Conservation (phyloP, 1,139 yeast species). For the Blastobotrys capitulatus region DNA sequence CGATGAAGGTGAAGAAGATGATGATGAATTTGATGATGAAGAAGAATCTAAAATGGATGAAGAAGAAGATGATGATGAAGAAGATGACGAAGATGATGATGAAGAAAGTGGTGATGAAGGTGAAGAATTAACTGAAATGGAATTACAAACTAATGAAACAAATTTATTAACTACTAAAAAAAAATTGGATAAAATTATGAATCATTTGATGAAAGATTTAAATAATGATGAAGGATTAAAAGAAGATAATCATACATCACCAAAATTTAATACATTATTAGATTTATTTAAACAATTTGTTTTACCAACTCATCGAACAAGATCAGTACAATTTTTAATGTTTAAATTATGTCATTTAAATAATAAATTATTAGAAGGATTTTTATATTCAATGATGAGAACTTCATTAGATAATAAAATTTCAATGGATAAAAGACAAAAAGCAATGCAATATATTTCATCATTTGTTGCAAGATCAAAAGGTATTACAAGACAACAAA, state of each 20-base stretch:
- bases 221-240: slow-evolving; percentile 48
- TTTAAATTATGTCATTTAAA: slow-evolving; percentile 80
- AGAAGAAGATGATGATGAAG: slow-evolving; percentile 32
- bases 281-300: slow-evolving; percentile 77
- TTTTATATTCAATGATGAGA: slow-evolving; percentile 74
- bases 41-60: slow-evolving; percentile 25
- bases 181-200: slow-evolving; percentile 66
- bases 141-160: slow-evolving; percentile 28
- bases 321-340: slow-evolving; percentile 78
- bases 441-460: slow-evolving; percentile 87
- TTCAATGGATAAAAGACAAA: slow-evolving; percentile 68
- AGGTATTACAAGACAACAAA: slow-evolving; percentile 61
- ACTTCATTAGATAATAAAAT: slow-evolving; percentile 68
- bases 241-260: slow-evolving; percentile 54
- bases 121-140: slow-evolving; percentile 35
- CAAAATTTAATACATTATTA: slow-evolving; percentile 67
- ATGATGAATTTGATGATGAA: slow-evolving; percentile 50
- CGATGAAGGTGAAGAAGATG: slow-evolving; percentile 71
- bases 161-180: slow-evolving; percentile 26
- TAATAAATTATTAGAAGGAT: slow-evolving; percentile 79
- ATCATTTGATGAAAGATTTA: slow-evolving; percentile 49
- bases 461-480: slow-evolving; percentile 89
- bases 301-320: slow-evolving; percentile 88
- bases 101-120: slow-evolving; percentile 35
- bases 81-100: slow-evolving; percentile 25